A percentile compares a stretch with the other conserved stretches of the same genome.
Evolutionary conservation across 257 asterid species (phyloP).

Genomic region (Salvia miltiorrhiza): DNA sequence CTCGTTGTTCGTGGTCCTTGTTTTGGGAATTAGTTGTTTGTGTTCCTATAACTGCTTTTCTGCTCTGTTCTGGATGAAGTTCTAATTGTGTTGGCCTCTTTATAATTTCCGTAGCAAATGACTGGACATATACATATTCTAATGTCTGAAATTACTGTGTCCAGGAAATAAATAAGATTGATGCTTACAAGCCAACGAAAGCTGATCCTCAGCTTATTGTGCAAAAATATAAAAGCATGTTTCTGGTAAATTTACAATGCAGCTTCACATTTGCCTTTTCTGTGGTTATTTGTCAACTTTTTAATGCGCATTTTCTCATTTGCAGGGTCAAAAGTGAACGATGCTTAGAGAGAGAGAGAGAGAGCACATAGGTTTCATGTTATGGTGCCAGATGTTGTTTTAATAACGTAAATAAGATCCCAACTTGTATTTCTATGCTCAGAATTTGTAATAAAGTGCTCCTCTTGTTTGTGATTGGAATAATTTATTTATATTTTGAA

Average conservation of each 20-base stretch:
- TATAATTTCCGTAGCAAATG: no score
- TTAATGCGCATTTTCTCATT: not conserved
- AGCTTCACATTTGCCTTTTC: not conserved
- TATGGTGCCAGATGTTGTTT: no score
- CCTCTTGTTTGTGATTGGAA: not conserved
- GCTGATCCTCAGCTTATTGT: conserved; percentile 27
- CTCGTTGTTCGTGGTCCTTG: not conserved
- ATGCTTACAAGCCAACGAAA: conserved; percentile 47
- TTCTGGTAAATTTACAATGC: conserved; percentile 21
- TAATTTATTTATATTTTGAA: no score
- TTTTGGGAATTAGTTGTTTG: no score
- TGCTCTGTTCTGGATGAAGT: no score
- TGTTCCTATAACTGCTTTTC: no score
- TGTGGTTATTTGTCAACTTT: not conserved
- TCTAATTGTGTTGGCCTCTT: no score
- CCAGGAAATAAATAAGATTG: conserved; percentile 51
- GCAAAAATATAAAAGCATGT: conserved; percentile 7
- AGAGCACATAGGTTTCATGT: not conserved
- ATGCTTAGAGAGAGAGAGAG: not conserved
- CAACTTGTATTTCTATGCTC: not conserved
- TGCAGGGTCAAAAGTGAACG: conserved; percentile 27
- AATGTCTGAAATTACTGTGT: not conserved
- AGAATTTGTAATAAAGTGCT: not conserved
- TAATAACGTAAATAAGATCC: not conserved
- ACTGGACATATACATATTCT: not conserved